Evolutionary conservation across 495 filamentous ascomycete species (phyloP), one percentile per base, ranked within the genome.

Genomic region (Podospora didyma): DNA sequence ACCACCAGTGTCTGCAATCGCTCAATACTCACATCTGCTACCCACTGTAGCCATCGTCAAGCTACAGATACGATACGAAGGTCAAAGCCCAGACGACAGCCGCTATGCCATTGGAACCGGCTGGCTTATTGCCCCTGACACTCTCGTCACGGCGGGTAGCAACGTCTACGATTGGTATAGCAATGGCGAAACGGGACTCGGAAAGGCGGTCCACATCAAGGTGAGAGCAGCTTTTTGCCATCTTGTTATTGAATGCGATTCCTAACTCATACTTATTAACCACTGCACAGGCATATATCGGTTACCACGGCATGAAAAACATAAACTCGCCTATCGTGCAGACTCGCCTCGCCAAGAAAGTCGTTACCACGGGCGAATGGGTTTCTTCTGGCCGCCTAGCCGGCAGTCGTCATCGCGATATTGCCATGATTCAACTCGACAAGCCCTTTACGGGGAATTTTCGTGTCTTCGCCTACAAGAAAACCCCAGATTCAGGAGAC

Each of bases 121-220:
- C 34, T 74, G 68, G 68, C 64, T 75, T n/a, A 71, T 75, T 52
- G 51, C 49, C 21, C 65, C 63, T 11, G 69, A 75, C 58, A 51
- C 63, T 21, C 31, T 75, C 11, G 65, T 75, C 21, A 75, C 73
- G 20, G 73, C 73, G 37, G 73, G 73, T 16, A 73, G 75, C 55
- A 64, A 65, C 59, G 61, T 63, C 46, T 75, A 60, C 37, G 69
- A 75, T 48, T 73, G 73, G 69, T 49, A 51, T 26, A 60, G 68
- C 50, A 54, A 54, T 26, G 57, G 55, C 24, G 24, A 35, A 7
- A n/a, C n/a, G n/a, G 60, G 60, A 9, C n/a, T 69, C 6, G 71
- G 71, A 19, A 60, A 53, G 2, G 66, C 64, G 42, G 59, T 57
- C 4, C 50, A 64, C 28, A 65, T 75, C 47, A 75, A 73, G 26